phyloP scores from a whole-genome alignment of 305 asterid genomes.

The Fraxinus sp. region DNA sequence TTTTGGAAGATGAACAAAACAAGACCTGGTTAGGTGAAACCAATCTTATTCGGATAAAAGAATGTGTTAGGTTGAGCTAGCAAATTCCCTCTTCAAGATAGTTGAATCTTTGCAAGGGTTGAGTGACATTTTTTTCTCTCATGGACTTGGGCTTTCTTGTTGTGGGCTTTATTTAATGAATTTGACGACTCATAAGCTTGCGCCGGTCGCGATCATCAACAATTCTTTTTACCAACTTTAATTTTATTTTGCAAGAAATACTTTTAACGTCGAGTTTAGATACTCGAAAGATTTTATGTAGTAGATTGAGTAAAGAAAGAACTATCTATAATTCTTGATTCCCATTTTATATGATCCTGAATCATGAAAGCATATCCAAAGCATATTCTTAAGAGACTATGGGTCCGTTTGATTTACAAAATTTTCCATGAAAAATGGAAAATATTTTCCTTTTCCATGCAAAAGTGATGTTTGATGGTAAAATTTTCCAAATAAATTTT shows the following conservation, averaged over 20 bases:
- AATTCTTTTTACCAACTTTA: not conserved
- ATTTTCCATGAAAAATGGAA: no score
- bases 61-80: not conserved
- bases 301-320: not conserved
- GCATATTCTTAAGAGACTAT: not conserved
- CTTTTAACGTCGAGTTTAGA: no score
- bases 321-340: not conserved
- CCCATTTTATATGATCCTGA: not conserved
- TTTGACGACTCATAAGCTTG: not conserved
- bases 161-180: not conserved
- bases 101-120: not conserved
- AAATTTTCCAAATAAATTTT: no score
- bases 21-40: not conserved
- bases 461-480: no score
- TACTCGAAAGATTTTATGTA: not conserved
- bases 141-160: not conserved
- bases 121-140: not conserved
- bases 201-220: not conserved
- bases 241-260: not conserved
- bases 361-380: not conserved
- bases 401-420: no score
- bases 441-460: no score
- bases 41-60: not conserved
- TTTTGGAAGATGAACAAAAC: not conserved
- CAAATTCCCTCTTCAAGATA: not conserved